Percentiles rank a stretch among this genome's conserved stretches.
phyloP scores from a whole-genome alignment of 495 filamentous ascomycete species.

The Darksidea phi region DNA sequence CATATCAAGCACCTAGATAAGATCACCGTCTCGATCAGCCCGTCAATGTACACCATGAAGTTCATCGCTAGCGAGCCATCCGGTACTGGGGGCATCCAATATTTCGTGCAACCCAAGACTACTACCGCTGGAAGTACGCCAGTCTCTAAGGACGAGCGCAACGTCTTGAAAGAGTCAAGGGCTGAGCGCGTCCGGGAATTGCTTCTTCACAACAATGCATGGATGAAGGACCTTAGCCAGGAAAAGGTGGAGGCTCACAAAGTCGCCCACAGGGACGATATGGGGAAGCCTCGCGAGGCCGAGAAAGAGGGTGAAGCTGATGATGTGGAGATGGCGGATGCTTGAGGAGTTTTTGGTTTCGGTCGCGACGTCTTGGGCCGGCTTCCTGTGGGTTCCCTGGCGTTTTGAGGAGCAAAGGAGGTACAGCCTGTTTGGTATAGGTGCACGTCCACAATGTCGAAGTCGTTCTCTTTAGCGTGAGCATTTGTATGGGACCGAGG shows the following conservation, averaged over 20 bases:
- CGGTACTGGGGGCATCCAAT: slow-evolving; percentile 9
- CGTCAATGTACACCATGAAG: slow-evolving; percentile 21
- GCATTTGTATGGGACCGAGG: no score
- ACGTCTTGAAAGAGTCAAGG: slow-evolving; percentile 45
- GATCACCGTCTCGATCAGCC: slow-evolving; percentile 20
- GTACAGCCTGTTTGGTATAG: no score
- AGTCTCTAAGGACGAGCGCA: slow-evolving; percentile 41
- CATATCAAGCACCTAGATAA: slow-evolving; percentile 30
- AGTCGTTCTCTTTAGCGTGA: no score
- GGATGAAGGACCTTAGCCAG: slow-evolving; percentile 70
- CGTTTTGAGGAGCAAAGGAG: no score
- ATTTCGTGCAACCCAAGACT: slow-evolving; percentile 25
- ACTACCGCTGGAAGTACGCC: slow-evolving; percentile 13
- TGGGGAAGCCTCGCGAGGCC: slow-evolving; percentile 4
- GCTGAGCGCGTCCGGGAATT: slow-evolving; percentile 64
- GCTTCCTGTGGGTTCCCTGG: no score
- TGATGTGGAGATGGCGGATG: slow-evolving; percentile 26
- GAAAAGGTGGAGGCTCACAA: slow-evolving; percentile 71
- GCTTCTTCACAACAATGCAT: slow-evolving; percentile 69
- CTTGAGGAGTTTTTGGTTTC: neutral
- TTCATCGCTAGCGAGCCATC: slow-evolving; percentile 16
- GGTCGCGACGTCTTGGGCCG: no score
- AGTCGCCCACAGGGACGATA: slow-evolving; percentile 50
- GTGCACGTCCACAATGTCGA: no score
- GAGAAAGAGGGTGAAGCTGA: slow-evolving; percentile 30